Evolutionary conservation across 495 filamentous ascomycete species (phyloP).

Genomic region (Aspergillus diversus): DNA sequence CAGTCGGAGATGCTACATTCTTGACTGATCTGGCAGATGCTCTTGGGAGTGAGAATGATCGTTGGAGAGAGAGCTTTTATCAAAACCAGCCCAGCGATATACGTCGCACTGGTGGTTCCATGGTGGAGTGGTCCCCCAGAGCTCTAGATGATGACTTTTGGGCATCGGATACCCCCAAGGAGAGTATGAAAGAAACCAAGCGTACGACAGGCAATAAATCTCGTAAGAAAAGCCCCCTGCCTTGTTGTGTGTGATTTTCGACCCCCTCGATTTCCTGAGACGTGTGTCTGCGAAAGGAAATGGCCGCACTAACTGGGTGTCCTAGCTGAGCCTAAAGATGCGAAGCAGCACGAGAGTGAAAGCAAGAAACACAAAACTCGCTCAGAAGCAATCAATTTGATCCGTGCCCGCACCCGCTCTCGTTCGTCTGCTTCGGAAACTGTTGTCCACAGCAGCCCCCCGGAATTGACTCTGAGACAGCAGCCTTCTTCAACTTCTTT

Average conservation of each 20-base stretch:
- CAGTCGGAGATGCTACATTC: not conserved
- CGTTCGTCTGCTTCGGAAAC: constrained; percentile 8
- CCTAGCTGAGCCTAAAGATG: not conserved
- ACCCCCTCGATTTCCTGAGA: not conserved
- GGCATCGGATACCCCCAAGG: not conserved
- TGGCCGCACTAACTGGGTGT: not conserved
- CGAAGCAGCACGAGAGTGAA: not conserved
- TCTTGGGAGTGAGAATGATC: not conserved
- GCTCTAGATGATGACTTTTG: not conserved
- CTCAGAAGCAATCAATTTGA: constrained; percentile 15
- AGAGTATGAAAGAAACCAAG: not conserved
- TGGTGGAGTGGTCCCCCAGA: not conserved
- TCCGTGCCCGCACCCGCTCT: constrained; percentile 19
- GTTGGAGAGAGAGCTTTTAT: not conserved
- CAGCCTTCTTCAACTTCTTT: not conserved
- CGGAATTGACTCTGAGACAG: not conserved
- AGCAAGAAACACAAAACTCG: constrained; percentile 10
- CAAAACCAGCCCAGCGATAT: not conserved
- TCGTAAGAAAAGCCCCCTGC: not conserved
- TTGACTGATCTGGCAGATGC: not conserved
- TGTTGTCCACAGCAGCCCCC: not conserved
- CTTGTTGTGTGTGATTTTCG: not conserved
- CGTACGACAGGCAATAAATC: not conserved
- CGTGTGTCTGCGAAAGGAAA: not conserved
- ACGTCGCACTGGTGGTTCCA: not conserved